Conservation (phyloP, 805 yeast genomes). For the Huiozyma naganishii region DNA sequence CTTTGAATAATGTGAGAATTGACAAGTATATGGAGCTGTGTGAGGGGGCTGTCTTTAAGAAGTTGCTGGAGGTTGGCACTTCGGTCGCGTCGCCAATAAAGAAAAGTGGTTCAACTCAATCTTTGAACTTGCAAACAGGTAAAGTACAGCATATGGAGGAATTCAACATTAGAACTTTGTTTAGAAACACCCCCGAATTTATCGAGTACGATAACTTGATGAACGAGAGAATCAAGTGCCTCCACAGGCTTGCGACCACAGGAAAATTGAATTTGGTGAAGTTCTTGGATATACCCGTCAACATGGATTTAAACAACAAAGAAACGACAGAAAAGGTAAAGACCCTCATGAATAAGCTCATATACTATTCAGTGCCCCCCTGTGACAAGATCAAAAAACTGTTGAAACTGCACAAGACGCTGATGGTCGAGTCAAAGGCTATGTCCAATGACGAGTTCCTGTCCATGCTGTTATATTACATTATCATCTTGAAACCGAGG, state of each 20-base stretch:
- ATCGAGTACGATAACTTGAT: slow-evolving; percentile 20
- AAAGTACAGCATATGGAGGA: slow-evolving; percentile 2
- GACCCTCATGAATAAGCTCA: slow-evolving; percentile 11
- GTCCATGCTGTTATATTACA: slow-evolving; percentile 22
- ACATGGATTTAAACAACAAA: slow-evolving; percentile 5
- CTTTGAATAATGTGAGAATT: slow-evolving; percentile 17
- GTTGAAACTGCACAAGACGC: slow-evolving; percentile 18
- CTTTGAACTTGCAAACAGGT: neutral
- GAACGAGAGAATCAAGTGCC: slow-evolving; percentile 13
- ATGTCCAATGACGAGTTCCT: slow-evolving; percentile 26
- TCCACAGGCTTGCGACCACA: slow-evolving; percentile 12
- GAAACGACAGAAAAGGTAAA: slow-evolving; percentile 8
- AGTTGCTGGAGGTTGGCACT: slow-evolving; percentile 24
- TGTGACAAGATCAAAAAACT: slow-evolving; percentile 20
- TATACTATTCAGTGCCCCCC: slow-evolving; percentile 20
- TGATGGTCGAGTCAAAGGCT: slow-evolving; percentile 15
- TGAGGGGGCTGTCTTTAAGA: slow-evolving; percentile 21
- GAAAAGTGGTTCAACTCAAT: neutral
- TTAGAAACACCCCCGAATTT: slow-evolving; percentile 26
- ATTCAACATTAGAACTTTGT: slow-evolving; percentile 17
- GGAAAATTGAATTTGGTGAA: slow-evolving; percentile 16
- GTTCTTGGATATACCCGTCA: slow-evolving; percentile 17
- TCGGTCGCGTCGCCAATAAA: slow-evolving; percentile 14
- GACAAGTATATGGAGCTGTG: slow-evolving; percentile 25
- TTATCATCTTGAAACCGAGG: slow-evolving; percentile 16